A percentile compares a stretch with the other conserved stretches of the same genome.
phyloP scores from a whole-genome alignment of 1,139 yeast genomes.

The Nakaseomyces kungkrabaensis region DNA sequence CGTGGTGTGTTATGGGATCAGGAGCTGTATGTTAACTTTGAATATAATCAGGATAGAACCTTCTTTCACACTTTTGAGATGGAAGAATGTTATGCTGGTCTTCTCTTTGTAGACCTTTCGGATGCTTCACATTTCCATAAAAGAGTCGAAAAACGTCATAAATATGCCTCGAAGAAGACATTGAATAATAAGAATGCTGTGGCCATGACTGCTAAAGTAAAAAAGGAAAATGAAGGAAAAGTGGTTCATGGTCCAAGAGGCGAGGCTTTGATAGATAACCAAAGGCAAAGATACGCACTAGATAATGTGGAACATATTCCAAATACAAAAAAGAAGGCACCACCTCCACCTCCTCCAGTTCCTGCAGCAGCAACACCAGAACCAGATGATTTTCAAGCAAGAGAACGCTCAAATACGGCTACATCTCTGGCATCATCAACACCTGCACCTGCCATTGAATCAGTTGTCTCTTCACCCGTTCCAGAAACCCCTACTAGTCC shows the following conservation, averaged over 20 bases:
- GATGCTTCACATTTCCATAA: constrained; percentile 84
- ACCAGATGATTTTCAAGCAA: constrained; percentile 6
- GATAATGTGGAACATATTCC: constrained; percentile 22
- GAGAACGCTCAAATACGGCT: constrained; percentile 16
- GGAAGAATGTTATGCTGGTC: constrained; percentile 83
- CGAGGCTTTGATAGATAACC: constrained; percentile 27
- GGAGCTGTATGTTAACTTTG: constrained; percentile 79
- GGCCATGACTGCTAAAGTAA: constrained; percentile 50
- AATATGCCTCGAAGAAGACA: constrained; percentile 81
- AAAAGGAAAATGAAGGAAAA: constrained; percentile 28
- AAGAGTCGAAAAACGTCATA: constrained; percentile 62
- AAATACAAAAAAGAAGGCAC: constrained; percentile 35
- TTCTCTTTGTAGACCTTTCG: constrained; percentile 76
- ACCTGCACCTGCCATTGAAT: constrained; percentile 27
- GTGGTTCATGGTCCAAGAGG: constrained; percentile 69
- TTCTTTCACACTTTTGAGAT: constrained; percentile 92
- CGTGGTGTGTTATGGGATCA: constrained; percentile 96
- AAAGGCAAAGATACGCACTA: constrained; percentile 28
- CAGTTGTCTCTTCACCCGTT: constrained; percentile 12
- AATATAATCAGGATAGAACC: constrained; percentile 85
- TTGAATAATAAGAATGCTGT: constrained; percentile 78
- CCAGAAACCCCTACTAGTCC: constrained; percentile 3
- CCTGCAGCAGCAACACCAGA: constrained; percentile 10
- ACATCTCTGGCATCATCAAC: constrained; percentile 24
- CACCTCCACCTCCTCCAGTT: constrained; percentile 42